Conservation (phyloP, 805 yeast species). For the Saccharomycopsis sp. region DNA sequence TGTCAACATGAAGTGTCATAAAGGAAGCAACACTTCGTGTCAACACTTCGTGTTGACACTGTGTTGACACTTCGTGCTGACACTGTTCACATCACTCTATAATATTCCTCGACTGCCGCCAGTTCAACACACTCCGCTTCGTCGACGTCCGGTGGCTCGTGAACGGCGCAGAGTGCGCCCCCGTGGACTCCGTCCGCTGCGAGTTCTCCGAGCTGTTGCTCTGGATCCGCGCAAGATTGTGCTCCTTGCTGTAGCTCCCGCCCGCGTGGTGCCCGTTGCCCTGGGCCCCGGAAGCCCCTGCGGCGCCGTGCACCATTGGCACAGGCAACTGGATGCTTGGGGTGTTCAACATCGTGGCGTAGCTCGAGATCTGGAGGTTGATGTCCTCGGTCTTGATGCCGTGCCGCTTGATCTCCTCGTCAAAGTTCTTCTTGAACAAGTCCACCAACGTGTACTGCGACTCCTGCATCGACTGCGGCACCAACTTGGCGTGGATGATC, state of each 20-base stretch:
- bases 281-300: conserved; percentile 4
- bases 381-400: conserved; percentile 27
- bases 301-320: conserved; percentile 10
- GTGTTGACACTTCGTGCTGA: no score
- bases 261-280: conserved; percentile 4
- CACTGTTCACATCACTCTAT: conserved; percentile 14
- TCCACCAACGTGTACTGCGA: conserved; percentile 64
- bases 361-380: conserved; percentile 22
- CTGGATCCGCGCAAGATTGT: conserved; percentile 24
- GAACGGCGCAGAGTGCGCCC: conserved; percentile 9
- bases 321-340: conserved; percentile 19
- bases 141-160: conserved; percentile 20
- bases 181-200: conserved; percentile 16
- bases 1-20: no score
- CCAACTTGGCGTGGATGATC: conserved; percentile 57
- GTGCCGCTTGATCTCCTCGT: conserved; percentile 47
- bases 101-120: conserved; percentile 29
- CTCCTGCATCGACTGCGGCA: conserved; percentile 47
- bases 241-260: conserved; percentile 8
- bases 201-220: conserved; percentile 28
- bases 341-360: conserved; percentile 15
- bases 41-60: no score
- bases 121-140: conserved; percentile 29
- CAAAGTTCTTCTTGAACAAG: conserved; percentile 61
- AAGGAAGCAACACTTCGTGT: no score